phyloP scores from a whole-genome alignment of 768 basidiomycete species.

The Coprinellus aureogranulatus region DNA sequence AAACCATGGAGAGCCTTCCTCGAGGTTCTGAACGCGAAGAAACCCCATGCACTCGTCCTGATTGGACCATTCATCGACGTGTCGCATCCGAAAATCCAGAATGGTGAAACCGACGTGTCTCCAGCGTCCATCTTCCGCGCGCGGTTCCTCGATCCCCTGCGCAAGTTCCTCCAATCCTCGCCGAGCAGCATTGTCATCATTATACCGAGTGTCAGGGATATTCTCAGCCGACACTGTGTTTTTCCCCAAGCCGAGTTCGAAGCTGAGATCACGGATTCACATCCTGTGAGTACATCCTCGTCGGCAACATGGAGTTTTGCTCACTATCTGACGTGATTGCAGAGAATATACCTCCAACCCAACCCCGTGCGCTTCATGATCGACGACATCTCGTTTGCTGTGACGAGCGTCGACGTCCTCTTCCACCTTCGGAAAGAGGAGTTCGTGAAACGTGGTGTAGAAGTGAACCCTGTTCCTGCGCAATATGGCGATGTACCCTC shows the following conservation, averaged over 20 bases:
- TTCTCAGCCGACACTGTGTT: constrained; percentile 74
- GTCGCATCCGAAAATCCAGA: constrained; percentile 67
- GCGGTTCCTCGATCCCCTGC: constrained; percentile 58
- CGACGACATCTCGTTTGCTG: constrained; percentile 77
- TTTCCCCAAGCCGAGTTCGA: constrained; percentile 77
- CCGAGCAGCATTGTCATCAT: constrained; percentile 72
- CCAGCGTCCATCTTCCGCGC: constrained; percentile 67
- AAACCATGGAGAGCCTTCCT: constrained; percentile 67
- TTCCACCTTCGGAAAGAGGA: constrained; percentile 90
- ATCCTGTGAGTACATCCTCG: constrained; percentile 51
- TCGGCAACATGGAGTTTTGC: too few species aligned
- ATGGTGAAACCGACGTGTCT: constrained; percentile 67
- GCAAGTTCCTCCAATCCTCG: constrained; percentile 53
- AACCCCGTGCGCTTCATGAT: constrained; percentile 87
- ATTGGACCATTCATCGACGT: constrained; percentile 90
- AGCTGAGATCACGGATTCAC: constrained; percentile 36
- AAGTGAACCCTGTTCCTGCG: constrained; percentile 48
- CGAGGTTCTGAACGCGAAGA: constrained; percentile 54
- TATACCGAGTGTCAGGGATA: constrained; percentile 79
- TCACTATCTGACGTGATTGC: background rate
- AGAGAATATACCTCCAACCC: constrained; percentile 80
- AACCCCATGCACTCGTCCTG: constrained; percentile 76
- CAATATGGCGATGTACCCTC: constrained; percentile 42
- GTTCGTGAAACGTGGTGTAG: constrained; percentile 63
- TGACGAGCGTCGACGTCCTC: constrained; percentile 81